Base-by-base conservation (phyloP, 306 rosid species). In the Gillenia trifoliata region DNA sequence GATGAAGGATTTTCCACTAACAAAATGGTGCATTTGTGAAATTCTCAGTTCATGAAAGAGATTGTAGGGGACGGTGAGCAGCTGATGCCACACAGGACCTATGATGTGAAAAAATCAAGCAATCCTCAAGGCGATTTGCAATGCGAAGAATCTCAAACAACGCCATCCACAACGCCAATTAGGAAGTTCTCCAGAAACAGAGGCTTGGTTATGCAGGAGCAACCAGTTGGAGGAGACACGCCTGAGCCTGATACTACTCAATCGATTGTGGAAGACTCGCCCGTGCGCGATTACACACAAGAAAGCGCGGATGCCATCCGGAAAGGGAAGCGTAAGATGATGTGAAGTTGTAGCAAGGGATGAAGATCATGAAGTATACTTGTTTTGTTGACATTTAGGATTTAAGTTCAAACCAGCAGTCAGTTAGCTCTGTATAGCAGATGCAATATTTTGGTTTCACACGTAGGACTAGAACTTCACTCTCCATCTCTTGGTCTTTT, bases 171-270 rank as follows among this genome's bases (percentile, higher is more conserved):
- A 2, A 91, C 93, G 6, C 97, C 98, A 26, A 91, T 91, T 28
- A 77, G 91, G 80, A 91, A 86, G 83, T 77, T 91, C n/a, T 77
- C 85, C 4, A 76, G 97, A 30, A 91, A 93, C 23, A 86, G 93
- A 34, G 97, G 97, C 63, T 77, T 66, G 66, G 83, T 91, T 71
- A 63, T 88, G 63, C 92, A 82, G 64, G 90, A 88, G 52, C 88
- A 84, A 55, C 23, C 68, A 33, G 76, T 86, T 64, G 89, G 77
- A 0, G 90, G 81, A 68, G 89, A 86, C 60, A 74, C 89, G 57
- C 88, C 89, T 13, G 89, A 79, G 62, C 91, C 90, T 16, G 90
- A 79, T 54, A 60, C 72, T 31, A 86, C 70, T 64, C 71, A 52
- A 67, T 15, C 76, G 11, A 64, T 73, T 33, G 52, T 62, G 60